A percentile compares a stretch with the other conserved stretches of the same genome.
Conservation (phyloP, 2,329 filamentous ascomycete genomes). For the Neonectria punicea region DNA sequence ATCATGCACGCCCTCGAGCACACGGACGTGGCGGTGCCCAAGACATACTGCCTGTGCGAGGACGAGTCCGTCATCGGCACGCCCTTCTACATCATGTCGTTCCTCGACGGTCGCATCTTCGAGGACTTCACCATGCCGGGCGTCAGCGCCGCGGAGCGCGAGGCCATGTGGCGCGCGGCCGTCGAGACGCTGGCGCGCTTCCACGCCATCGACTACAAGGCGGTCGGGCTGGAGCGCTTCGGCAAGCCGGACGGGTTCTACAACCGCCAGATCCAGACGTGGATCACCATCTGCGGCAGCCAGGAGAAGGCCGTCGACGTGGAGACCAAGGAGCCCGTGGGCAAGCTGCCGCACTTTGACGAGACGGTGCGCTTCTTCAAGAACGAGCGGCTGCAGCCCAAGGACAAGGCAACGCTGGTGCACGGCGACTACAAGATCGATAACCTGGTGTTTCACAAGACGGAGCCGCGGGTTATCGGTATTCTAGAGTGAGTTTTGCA, state of each 20-base stretch:
- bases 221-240: conserved; percentile 76
- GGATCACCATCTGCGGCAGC: conserved; percentile 78
- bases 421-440: conserved; percentile 98
- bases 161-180: conserved; percentile 86
- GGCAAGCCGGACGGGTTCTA: conserved; percentile 85
- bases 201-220: conserved; percentile 76
- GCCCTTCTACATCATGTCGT: conserved; percentile 97
- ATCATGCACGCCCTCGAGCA: conserved; percentile 84
- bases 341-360: conserved; percentile 83
- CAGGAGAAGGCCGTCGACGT: conserved; percentile 81
- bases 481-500: conserved; percentile 77
- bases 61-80: conserved; percentile 84
- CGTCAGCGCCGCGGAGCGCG: conserved; percentile 74
- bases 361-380: conserved; percentile 84
- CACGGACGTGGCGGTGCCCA: conserved; percentile 88
- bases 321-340: conserved; percentile 80
- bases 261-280: conserved; percentile 84
- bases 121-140: conserved; percentile 86
- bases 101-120: conserved; percentile 92
- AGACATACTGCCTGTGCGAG: conserved; percentile 85
- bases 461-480: conserved; percentile 87
- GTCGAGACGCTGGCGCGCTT: conserved; percentile 85
- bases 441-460: conserved; percentile 90
- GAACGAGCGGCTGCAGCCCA: conserved; percentile 74
- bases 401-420: conserved; percentile 81